Evolutionary conservation across 495 filamentous ascomycete species (phyloP).

Genomic region (Penicillium egyptiacum): DNA sequence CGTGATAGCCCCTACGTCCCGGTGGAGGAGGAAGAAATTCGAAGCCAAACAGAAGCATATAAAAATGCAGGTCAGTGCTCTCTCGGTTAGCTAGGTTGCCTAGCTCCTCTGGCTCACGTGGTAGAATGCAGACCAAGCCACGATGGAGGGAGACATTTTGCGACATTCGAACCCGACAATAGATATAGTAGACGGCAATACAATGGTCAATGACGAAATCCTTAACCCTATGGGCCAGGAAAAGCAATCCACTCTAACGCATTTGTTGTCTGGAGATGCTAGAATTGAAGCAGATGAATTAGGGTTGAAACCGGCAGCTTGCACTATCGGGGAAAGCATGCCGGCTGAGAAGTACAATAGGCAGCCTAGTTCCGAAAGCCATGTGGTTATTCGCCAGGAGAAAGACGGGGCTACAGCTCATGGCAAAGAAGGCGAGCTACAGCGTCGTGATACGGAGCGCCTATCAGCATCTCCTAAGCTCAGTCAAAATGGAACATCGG

Average conservation of each 20-base stretch:
- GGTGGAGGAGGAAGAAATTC: slow-evolving; percentile 1
- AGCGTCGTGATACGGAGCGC: slow-evolving; percentile 1
- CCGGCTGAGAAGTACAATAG: slow-evolving; percentile 2
- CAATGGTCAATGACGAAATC: neutral
- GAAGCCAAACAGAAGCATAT: slow-evolving; percentile 4
- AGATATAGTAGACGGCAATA: slow-evolving; percentile 6
- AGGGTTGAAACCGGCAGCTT: neutral
- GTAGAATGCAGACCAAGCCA: slow-evolving; percentile 2
- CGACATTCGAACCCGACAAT: slow-evolving; percentile 1
- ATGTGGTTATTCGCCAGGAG: slow-evolving; percentile 2
- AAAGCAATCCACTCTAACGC: slow-evolving; percentile 2
- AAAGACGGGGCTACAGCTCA: slow-evolving; percentile 4
- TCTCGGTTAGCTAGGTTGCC: slow-evolving; percentile 1
- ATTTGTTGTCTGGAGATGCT: slow-evolving; percentile 3
- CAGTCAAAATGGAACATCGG: too few species aligned
- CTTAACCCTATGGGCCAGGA: slow-evolving; percentile 1
- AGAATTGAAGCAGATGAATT: slow-evolving; percentile 1
- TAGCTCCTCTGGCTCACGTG: slow-evolving; percentile 2
- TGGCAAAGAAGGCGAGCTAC: neutral
- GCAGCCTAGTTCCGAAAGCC: slow-evolving; percentile 2
- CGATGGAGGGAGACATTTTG: slow-evolving; percentile 3
- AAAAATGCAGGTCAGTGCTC: slow-evolving; percentile 2
- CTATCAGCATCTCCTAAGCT: slow-evolving; percentile 1
- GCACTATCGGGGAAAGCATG: slow-evolving; percentile 1
- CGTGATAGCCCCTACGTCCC: slow-evolving; percentile 1